Evolutionary conservation across 176 grass and related monocot species (phyloP).

Genomic region (Themeda triandra): DNA sequence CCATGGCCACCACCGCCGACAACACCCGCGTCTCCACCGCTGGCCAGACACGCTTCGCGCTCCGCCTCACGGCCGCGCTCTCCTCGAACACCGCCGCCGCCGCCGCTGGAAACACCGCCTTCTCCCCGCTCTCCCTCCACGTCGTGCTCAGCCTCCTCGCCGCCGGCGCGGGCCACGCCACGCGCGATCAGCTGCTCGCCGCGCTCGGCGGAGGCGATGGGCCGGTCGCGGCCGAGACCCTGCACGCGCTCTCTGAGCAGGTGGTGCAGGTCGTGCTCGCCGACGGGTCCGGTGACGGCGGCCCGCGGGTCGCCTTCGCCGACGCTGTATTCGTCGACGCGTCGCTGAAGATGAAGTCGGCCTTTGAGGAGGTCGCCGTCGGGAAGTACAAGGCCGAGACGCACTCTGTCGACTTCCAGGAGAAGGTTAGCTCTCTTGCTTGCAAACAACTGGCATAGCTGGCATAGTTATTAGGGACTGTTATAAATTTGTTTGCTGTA

Average conservation of each 20-base stretch:
- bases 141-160: conserved; percentile 69
- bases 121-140: conserved; percentile 87
- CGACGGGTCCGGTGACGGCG: conserved; percentile 56
- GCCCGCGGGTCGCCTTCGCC: conserved; percentile 54
- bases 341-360: conserved; percentile 40
- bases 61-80: conserved; percentile 55
- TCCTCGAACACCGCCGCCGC: neutral
- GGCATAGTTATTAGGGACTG: neutral
- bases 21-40: conserved; percentile 53
- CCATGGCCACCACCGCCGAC: conserved; percentile 40
- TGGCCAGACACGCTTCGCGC: conserved; percentile 56
- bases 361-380: conserved; percentile 36
- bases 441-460: neutral
- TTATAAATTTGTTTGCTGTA: neutral
- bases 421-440: conserved; percentile 32
- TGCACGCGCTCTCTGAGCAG: conserved; percentile 59
- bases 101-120: conserved; percentile 41
- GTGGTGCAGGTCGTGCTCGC: conserved; percentile 59
- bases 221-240: neutral
- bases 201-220: conserved; percentile 6
- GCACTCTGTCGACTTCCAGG: conserved; percentile 50
- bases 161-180: conserved; percentile 49
- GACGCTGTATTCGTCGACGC: conserved; percentile 61
- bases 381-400: conserved; percentile 50
- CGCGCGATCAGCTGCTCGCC: conserved; percentile 57